A percentile compares a stretch with the other conserved stretches of the same genome.
Evolutionary conservation across 768 basidiomycete species (phyloP).

Genomic region (Neoboletus magnificus): DNA sequence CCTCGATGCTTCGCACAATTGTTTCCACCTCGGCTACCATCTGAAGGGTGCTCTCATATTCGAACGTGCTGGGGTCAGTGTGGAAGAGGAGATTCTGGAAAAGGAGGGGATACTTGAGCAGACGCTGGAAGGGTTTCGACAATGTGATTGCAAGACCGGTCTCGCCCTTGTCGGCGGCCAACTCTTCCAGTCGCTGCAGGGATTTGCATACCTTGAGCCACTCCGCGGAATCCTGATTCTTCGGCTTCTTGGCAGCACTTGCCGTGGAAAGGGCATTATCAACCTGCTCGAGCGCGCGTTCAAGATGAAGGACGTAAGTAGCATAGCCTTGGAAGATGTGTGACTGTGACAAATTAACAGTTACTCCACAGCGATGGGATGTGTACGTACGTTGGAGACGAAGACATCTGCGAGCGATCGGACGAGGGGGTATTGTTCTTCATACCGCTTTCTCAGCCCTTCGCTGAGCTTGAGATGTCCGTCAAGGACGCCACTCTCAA

Average conservation of each 20-base stretch:
- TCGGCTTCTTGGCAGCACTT: conserved; percentile 67
- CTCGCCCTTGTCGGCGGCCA: conserved; percentile 83
- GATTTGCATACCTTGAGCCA: conserved; percentile 76
- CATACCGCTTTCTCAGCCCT: conserved; percentile 84
- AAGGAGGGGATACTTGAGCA: conserved; percentile 94
- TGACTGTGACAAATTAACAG: conserved; percentile 50
- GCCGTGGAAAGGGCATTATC: conserved; percentile 70
- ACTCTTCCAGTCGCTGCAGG: conserved; percentile 74
- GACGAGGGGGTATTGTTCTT: conserved; percentile 93
- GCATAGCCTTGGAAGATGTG: conserved; percentile 94
- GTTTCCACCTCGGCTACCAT: conserved; percentile 98
- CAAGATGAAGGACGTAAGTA: conserved; percentile 90
- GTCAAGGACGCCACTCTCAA: conserved; percentile 81
- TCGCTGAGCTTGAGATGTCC: conserved; percentile 87
- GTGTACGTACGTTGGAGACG: conserved; percentile 74
- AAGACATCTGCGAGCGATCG: conserved; percentile 95
- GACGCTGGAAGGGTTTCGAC: conserved; percentile 94
- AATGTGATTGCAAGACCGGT: conserved; percentile 92
- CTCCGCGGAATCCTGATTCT: conserved; percentile 76
- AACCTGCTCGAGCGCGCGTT: conserved; percentile 83
- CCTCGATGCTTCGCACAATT: conserved; percentile 95
- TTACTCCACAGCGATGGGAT: conserved; percentile 3
- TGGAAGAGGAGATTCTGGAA: conserved; percentile 97
- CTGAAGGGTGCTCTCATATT: conserved; percentile 92
- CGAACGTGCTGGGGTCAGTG: conserved; percentile 95